phyloP scores from a whole-genome alignment of 345 rosid genomes.

The Salix suchowensis region DNA sequence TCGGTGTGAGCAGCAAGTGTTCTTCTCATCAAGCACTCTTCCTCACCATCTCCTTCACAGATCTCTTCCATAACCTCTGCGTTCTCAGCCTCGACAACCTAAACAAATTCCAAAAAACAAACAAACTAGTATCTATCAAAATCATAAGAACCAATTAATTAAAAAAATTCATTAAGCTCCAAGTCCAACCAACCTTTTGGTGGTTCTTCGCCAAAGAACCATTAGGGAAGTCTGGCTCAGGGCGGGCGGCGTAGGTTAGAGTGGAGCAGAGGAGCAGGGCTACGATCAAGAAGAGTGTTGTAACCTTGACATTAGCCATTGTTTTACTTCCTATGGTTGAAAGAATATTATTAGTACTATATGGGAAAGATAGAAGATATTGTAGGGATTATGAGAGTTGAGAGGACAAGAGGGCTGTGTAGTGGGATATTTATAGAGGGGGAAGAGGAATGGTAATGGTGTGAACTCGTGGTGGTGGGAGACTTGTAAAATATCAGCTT shows the following conservation, averaged over 20 bases:
- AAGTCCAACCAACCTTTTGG: slow-evolving; percentile 27
- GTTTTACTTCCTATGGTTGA: background rate
- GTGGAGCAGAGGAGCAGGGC: slow-evolving; percentile 48
- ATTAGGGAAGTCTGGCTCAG: slow-evolving; percentile 30
- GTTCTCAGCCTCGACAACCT: background rate
- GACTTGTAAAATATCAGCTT: background rate
- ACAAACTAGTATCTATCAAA: background rate
- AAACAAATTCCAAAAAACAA: background rate
- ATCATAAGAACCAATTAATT: background rate
- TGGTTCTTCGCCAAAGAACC: slow-evolving; percentile 23
- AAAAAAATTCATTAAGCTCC: too few relatives aligned
- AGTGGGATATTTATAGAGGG: background rate
- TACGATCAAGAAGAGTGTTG: slow-evolving; percentile 20
- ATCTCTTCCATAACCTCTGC: slow-evolving; percentile 10
- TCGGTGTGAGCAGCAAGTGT: slow-evolving; percentile 22
- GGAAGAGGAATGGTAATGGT: background rate
- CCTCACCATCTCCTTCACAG: slow-evolving; percentile 24
- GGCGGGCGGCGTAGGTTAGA: slow-evolving; percentile 41
- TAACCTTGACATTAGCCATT: slow-evolving; percentile 7
- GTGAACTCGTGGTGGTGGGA: background rate
- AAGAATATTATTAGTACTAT: background rate
- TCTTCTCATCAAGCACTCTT: slow-evolving; percentile 24
- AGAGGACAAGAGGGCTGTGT: background rate
- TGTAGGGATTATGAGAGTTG: background rate
- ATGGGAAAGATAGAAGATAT: too few relatives aligned